Evolutionary conservation across 495 filamentous ascomycete species (phyloP).

Genomic region (Penicillium egyptiacum): DNA sequence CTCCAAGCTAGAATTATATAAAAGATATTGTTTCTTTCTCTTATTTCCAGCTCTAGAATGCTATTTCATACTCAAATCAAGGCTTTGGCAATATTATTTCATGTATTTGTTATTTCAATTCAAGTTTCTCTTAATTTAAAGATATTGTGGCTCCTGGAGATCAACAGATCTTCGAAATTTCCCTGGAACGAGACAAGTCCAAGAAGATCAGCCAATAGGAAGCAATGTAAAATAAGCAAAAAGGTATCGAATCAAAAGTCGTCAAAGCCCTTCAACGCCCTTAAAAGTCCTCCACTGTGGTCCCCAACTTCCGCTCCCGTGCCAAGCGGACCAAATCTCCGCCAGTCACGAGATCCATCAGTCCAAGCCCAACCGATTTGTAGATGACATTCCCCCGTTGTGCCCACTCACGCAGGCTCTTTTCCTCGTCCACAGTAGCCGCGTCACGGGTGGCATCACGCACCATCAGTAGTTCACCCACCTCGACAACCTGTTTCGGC

Average conservation of each 20-base stretch:
- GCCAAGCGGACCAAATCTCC: conserved; percentile 74
- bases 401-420: conserved; percentile 68
- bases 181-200: neutral
- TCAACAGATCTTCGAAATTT: conserved; percentile 8
- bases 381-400: conserved; percentile 72
- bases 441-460: conserved; percentile 46
- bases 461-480: conserved; percentile 81
- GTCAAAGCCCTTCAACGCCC: conserved; percentile 1
- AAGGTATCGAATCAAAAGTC: conserved; percentile 13
- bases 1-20: neutral
- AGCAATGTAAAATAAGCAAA: conserved; percentile 3
- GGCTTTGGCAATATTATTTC: neutral
- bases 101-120: neutral
- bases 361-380: conserved; percentile 48
- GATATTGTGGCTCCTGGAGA: conserved; percentile 1
- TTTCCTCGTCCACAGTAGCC: conserved; percentile 45
- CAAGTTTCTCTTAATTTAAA: neutral
- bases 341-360: conserved; percentile 63
- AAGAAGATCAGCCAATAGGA: neutral
- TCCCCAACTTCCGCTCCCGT: conserved; percentile 70
- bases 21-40: neutral
- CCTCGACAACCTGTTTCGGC: conserved; percentile 75
- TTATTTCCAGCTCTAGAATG: neutral
- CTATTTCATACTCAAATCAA: neutral
- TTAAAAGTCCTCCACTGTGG: conserved; percentile 58